phyloP scores from a whole-genome alignment of 345 rosid species.

The Hevea brasiliensis region DNA sequence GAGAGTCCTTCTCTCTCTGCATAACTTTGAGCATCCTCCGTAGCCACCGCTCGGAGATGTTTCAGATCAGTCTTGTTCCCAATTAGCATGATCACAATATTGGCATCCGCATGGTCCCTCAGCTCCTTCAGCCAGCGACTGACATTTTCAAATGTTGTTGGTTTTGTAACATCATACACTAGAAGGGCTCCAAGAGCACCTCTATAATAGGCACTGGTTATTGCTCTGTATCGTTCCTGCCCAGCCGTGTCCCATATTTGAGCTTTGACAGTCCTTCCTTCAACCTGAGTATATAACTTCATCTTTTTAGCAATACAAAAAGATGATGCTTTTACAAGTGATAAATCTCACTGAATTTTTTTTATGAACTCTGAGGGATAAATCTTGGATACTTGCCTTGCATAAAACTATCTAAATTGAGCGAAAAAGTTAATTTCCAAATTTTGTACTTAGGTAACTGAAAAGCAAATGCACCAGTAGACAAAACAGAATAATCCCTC shows the following conservation, averaged over 20 bases:
- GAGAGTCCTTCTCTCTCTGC: slow-evolving; percentile 93
- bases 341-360: neutral
- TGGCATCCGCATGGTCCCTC: slow-evolving; percentile 95
- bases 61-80: slow-evolving; percentile 96
- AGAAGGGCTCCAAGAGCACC: slow-evolving; percentile 98
- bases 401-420: neutral
- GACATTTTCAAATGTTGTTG: slow-evolving; percentile 85
- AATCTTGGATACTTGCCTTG: neutral
- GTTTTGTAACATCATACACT: slow-evolving; percentile 88
- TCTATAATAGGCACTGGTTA: slow-evolving; percentile 91
- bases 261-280: slow-evolving; percentile 91
- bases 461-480: neutral
- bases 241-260: slow-evolving; percentile 99
- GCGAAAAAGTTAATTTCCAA: too few relatives aligned
- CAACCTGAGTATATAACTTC: slow-evolving; percentile 50
- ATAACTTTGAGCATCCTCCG: slow-evolving; percentile 85
- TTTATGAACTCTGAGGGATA: neutral
- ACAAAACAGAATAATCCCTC: too few relatives aligned
- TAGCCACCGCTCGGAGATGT: slow-evolving; percentile 91
- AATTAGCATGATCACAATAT: slow-evolving; percentile 84
- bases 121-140: slow-evolving; percentile 94
- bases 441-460: too few relatives aligned
- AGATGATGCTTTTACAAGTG: neutral
- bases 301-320: slow-evolving; percentile 10
- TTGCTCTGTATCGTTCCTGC: slow-evolving; percentile 95